Conservation (phyloP, 352 stramenopile species). For the Globisporangium takayamanum region DNA sequence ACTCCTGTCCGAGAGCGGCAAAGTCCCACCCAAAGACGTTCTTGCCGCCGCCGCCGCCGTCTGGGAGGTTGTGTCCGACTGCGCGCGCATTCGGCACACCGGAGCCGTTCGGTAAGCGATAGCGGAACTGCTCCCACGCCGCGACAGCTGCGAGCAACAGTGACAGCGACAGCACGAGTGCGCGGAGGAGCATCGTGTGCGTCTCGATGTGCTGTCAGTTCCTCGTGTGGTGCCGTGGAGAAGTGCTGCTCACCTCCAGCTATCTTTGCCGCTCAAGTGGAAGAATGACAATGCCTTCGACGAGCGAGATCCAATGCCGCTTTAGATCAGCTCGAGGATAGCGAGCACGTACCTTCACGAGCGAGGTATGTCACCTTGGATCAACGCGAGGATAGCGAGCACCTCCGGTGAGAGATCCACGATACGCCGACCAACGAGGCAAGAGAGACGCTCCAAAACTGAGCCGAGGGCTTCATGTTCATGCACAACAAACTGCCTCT, state of each 20-base stretch:
- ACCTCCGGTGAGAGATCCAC: too few relatives aligned
- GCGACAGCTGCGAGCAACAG: not conserved
- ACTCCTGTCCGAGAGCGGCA: conserved; percentile 9
- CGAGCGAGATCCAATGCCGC: too few relatives aligned
- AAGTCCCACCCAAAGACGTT: conserved; percentile 8
- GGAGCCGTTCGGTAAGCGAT: conserved; percentile 5
- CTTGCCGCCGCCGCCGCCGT: conserved; percentile 1
- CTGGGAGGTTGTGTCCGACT: conserved; percentile 1
- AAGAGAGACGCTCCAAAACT: not conserved
- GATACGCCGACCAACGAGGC: too few relatives aligned
- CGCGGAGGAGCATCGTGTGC: not conserved
- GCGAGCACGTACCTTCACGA: too few relatives aligned
- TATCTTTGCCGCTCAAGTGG: too few relatives aligned
- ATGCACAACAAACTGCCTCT: not conserved
- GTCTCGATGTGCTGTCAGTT: not conserved
- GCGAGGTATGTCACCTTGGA: too few relatives aligned
- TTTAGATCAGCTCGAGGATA: too few relatives aligned
- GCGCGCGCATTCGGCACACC: conserved; percentile 1
- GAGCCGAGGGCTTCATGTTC: too few relatives aligned
- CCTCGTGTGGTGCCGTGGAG: too few relatives aligned
- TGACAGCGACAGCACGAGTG: not conserved
- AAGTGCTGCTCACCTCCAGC: too few relatives aligned
- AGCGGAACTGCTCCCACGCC: conserved; percentile 7
- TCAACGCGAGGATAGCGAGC: too few relatives aligned
- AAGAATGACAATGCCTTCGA: too few relatives aligned